A percentile compares a stretch with the other conserved stretches of the same genome.
These are phyloP conservation scores for Epichloe coenophiala DNA, from an alignment of 2,329 filamentous ascomycete species.

Conservation along the genomic window DNA sequence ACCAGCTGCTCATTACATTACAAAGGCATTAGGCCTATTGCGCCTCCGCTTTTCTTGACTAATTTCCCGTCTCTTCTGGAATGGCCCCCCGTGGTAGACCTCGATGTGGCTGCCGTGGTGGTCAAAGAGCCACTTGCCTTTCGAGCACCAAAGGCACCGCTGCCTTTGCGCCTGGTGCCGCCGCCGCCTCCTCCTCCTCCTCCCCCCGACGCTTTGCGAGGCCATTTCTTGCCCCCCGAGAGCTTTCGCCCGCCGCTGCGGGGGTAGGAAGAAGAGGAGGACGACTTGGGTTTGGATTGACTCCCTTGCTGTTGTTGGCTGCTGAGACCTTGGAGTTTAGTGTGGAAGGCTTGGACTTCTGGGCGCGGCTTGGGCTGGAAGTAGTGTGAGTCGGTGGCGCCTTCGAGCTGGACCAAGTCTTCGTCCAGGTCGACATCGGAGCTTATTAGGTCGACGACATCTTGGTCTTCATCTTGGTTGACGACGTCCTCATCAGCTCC, in stretches of 20 bases:
- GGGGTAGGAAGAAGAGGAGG: slow-evolving; percentile 13
- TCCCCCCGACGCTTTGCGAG: slow-evolving; percentile 14
- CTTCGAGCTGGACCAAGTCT: slow-evolving; percentile 22
- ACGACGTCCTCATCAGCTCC: slow-evolving; percentile 14
- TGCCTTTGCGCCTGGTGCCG: slow-evolving; percentile 17
- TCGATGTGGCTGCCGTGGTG: slow-evolving; percentile 7
- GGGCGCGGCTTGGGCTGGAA: slow-evolving; percentile 21
- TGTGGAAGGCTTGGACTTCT: slow-evolving; percentile 22
- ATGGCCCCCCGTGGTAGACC: slow-evolving; percentile 9
- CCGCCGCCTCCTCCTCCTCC: slow-evolving; percentile 8
- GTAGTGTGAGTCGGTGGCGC: slow-evolving; percentile 33
- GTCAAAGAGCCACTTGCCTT: slow-evolving; percentile 19
- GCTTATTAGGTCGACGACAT: slow-evolving; percentile 43
- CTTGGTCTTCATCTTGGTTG: slow-evolving; percentile 12
- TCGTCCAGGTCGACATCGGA: slow-evolving; percentile 27
- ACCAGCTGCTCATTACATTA: slow-evolving; percentile 9
- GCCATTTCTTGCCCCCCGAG: slow-evolving; percentile 15
- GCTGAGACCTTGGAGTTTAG: slow-evolving; percentile 16
- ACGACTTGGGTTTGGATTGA: slow-evolving; percentile 13
- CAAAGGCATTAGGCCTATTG: slow-evolving; percentile 26
- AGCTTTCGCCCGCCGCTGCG: slow-evolving; percentile 16
- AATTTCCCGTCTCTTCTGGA: slow-evolving; percentile 17
- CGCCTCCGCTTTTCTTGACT: slow-evolving; percentile 20
- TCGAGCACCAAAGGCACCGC: slow-evolving; percentile 8
- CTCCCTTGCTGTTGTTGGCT: slow-evolving; percentile 12